A percentile compares a stretch with the other conserved stretches of the same genome.
Conservation (phyloP, 345 rosid species). For the Eucalyptus marginata region DNA sequence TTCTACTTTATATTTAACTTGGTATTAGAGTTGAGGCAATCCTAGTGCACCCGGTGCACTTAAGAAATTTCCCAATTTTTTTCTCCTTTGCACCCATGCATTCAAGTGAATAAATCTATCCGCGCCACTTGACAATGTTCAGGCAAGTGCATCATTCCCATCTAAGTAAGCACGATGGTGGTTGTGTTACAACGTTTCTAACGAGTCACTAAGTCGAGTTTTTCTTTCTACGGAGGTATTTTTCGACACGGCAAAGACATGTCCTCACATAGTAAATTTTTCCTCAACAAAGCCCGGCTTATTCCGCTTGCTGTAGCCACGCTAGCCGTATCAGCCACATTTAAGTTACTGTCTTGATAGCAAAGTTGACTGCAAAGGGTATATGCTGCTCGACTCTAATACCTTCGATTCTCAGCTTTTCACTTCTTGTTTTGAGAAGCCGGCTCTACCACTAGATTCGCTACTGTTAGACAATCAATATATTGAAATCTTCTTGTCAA, state of each 20-base stretch:
- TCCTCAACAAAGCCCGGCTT: neutral
- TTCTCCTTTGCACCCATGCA: neutral
- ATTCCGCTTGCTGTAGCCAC: accelerated
- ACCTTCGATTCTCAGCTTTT: neutral
- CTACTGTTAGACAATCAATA: too few relatives aligned
- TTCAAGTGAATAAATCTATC: neutral
- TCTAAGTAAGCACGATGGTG: neutral
- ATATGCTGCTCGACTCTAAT: neutral
- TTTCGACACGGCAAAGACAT: accelerated
- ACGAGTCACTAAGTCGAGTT: neutral
- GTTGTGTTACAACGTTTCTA: neutral
- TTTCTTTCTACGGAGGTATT: neutral
- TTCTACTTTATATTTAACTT: too few relatives aligned
- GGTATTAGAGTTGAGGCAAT: neutral
- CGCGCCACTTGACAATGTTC: accelerated
- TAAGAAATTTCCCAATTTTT: neutral
- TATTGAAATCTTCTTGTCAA: neutral
- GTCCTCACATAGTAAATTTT: neutral
- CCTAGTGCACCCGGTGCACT: neutral
- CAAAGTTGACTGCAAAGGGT: neutral
- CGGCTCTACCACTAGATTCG: neutral
- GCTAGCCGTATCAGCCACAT: accelerated
- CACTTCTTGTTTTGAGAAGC: neutral
- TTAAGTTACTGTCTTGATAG: accelerated
- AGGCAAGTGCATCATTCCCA: neutral